These are phyloP conservation scores for Panaeolus papilionaceus DNA, from an alignment of 768 basidiomycete genomes.

Conservation along the genomic window DNA sequence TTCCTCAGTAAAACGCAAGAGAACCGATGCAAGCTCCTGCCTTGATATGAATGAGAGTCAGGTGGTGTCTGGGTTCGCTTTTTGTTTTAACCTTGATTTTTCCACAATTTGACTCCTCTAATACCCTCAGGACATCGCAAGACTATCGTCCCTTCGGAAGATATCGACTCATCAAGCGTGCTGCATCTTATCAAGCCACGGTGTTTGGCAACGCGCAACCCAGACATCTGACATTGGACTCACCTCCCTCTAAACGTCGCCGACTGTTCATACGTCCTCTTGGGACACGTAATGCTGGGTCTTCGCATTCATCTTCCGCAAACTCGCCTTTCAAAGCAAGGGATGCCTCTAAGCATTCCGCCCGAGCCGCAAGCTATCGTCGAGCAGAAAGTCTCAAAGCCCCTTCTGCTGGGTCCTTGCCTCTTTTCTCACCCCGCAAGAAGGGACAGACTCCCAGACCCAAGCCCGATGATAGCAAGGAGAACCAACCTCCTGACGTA, in stretches of 20 bases:
- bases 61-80: not conserved
- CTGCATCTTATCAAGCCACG: conserved; percentile 10
- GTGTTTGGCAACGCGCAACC: not conserved
- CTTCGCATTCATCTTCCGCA: conserved; percentile 7
- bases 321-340: not conserved
- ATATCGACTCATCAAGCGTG: conserved; percentile 20
- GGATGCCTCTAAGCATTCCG: not conserved
- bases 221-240: not conserved
- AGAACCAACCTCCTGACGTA: not conserved
- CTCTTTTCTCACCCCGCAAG: not conserved
- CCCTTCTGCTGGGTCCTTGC: not conserved
- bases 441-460: not conserved
- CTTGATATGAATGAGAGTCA: not conserved
- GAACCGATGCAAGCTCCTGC: not conserved
- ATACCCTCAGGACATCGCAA: not conserved
- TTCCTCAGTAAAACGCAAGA: not conserved
- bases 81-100: not conserved
- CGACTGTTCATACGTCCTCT: conserved; percentile 4
- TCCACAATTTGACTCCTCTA: not conserved
- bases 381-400: conserved; percentile 20
- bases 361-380: conserved; percentile 14
- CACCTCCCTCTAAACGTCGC: not conserved
- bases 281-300: not conserved
- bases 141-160: not conserved
- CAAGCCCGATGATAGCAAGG: not conserved